Conservation (phyloP, 371 early-diverging fungal genomes). For the Mortierella sp. region DNA sequence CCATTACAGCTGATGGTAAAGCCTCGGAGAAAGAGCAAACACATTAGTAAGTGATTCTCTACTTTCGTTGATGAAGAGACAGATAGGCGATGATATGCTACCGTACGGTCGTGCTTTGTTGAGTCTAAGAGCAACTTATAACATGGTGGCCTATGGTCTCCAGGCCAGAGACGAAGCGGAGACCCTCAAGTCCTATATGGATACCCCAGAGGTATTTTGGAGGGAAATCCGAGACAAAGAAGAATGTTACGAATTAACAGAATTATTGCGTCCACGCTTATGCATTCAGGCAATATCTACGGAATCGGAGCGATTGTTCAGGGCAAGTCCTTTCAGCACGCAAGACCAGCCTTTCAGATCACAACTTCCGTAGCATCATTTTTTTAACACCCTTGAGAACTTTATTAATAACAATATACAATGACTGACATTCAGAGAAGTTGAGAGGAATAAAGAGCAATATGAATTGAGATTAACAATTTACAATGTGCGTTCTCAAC, state of each 20-base stretch:
- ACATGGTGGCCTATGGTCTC: not conserved
- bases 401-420: too few relatives aligned
- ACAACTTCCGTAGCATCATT: too few relatives aligned
- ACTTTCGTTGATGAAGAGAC: not conserved
- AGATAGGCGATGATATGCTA: not conserved
- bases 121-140: not conserved
- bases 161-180: not conserved
- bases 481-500: too few relatives aligned
- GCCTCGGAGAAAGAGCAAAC: not conserved
- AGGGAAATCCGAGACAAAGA: too few relatives aligned
- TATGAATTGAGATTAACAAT: too few relatives aligned
- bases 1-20: not conserved
- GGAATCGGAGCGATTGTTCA: too few relatives aligned
- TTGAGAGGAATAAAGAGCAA: too few relatives aligned
- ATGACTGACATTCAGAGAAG: too few relatives aligned
- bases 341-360: too few relatives aligned
- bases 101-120: not conserved
- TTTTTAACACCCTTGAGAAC: too few relatives aligned
- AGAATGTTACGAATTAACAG: too few relatives aligned
- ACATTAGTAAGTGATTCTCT: not conserved
- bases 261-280: constrained; percentile 7
- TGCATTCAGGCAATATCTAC: constrained; percentile 18
- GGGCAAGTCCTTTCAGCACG: too few relatives aligned
- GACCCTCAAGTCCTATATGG: not conserved
- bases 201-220: constrained; percentile 11